Evolutionary conservation across 1,284 basidiomycete genomes (phyloP), one percentile per base, ranked within the genome.

Genomic region (Ustilago shanxiensis): DNA sequence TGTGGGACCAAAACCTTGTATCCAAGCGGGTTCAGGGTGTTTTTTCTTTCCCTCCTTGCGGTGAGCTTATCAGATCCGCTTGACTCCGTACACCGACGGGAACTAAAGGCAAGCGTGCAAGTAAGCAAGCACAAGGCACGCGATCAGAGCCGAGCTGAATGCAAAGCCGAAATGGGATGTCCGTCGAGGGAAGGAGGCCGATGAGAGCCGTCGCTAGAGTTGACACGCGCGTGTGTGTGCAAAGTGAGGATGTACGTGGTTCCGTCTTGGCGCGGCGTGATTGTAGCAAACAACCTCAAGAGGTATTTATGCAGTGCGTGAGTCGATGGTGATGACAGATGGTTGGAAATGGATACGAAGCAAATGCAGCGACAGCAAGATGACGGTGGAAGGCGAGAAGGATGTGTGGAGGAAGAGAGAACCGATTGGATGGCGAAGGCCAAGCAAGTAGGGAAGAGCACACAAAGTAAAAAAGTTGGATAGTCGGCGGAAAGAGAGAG

Each of bases 1-100:
- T 13, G 62, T 65, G 63, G 63, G 56, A 59, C 55, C n/a, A 11
- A 49, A 65, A 65, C 56, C 63, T 65, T 59, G 50, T 45, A n/a
- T 39, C 44, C 41, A 54, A 55, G 44, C 22, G 53, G 50, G 31
- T 52, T 29, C 26, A 54, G 56, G 55, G 56, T 65, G 58, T 59
- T 44, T 44, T 20, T 20, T 44, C 8, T 22, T n/a, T 22, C n/a
- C 3, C 14, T n/a, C n/a, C n/a, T n/a, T n/a, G n/a, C n/a, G n/a
- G n/a, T 22, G 20, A 44, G 41, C 20, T 44, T 44, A 44, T 44
- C 41, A 8, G 41, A 44, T 44, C 13, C 39, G 31, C 37, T 1
- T 37, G 53, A 29, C 33, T 62, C 41, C 60, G 60, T 50, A 41
- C 52, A 49, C 52, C 44, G 53, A 62, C 33, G 60, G 60, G 53